These are phyloP conservation scores for Plasmodiophora brassicae DNA, from an alignment of 208 protist genomes.

Conservation along the genomic window DNA sequence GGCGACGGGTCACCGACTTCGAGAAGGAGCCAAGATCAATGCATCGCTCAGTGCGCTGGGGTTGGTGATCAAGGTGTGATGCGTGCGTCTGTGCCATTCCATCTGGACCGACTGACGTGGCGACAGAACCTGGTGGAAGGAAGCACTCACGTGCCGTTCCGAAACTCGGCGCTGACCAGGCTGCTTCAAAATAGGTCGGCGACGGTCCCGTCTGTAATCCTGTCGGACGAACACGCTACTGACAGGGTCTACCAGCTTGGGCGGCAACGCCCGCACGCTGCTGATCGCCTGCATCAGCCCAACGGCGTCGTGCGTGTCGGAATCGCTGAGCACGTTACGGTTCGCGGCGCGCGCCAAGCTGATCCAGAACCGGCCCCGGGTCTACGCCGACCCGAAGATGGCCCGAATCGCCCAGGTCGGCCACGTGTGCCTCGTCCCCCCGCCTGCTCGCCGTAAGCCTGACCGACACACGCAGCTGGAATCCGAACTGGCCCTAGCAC, in stretches of 20 bases:
- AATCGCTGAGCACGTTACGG: constrained; percentile 49
- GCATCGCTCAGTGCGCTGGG: not conserved
- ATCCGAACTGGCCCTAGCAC: too few species aligned
- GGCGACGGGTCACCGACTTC: not conserved
- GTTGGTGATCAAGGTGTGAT: not conserved
- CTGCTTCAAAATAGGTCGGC: not conserved
- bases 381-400: constrained; percentile 20
- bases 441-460: too few species aligned
- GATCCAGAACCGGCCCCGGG: constrained; percentile 48
- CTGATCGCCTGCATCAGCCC: constrained; percentile 57
- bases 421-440: too few species aligned
- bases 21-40: constrained; percentile 15
- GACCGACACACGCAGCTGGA: too few species aligned
- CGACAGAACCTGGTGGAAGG: not conserved
- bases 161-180: constrained; percentile 23
- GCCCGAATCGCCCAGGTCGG: not conserved
- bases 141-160: constrained; percentile 22
- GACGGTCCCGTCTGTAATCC: not conserved
- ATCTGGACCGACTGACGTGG: not conserved
- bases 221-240: not conserved
- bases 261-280: constrained; percentile 38
- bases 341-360: constrained; percentile 52
- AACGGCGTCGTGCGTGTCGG: constrained; percentile 34
- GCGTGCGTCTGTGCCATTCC: too few species aligned
- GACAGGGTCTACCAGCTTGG: constrained; percentile 26